These are phyloP conservation scores for Pseudomonodictys pantanalensis DNA, from an alignment of 495 filamentous ascomycete species.

Conservation along the genomic window DNA sequence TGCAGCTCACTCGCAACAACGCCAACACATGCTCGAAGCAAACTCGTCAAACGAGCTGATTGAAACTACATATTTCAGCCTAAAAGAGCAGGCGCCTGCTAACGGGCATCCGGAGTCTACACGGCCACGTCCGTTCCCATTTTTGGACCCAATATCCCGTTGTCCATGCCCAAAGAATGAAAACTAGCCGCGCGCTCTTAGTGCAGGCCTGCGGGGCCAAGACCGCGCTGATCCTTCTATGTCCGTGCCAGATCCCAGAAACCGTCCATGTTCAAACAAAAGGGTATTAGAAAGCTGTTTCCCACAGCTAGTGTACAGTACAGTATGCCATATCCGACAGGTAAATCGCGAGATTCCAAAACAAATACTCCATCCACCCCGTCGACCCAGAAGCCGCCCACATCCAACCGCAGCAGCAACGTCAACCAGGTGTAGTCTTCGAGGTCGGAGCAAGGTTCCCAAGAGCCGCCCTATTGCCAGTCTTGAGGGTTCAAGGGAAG, in stretches of 20 bases:
- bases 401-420: no score
- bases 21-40: conserved; percentile 1
- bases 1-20: neutral
- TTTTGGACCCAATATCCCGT: neutral
- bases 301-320: conserved; percentile 13
- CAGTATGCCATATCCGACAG: conserved; percentile 6
- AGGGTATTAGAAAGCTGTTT: conserved; percentile 8
- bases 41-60: conserved; percentile 19
- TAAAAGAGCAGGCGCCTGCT: no score
- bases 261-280: neutral
- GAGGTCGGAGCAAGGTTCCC: conserved; percentile 4
- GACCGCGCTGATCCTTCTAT: conserved; percentile 24
- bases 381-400: no score
- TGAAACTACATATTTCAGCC: conserved; percentile 33
- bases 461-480: conserved; percentile 18
- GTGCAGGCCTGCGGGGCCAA: conserved; percentile 12
- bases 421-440: no score
- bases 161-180: conserved; percentile 11
- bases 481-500: neutral
- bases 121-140: no score
- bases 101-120: no score
- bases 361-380: no score
- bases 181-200: conserved; percentile 16
- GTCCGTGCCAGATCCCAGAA: neutral
- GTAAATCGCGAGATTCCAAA: no score